Percentiles rank a stretch among this genome's conserved stretches.
Conservation (phyloP, 139 green algal genomes). For the Chlamydomonas sp. region DNA sequence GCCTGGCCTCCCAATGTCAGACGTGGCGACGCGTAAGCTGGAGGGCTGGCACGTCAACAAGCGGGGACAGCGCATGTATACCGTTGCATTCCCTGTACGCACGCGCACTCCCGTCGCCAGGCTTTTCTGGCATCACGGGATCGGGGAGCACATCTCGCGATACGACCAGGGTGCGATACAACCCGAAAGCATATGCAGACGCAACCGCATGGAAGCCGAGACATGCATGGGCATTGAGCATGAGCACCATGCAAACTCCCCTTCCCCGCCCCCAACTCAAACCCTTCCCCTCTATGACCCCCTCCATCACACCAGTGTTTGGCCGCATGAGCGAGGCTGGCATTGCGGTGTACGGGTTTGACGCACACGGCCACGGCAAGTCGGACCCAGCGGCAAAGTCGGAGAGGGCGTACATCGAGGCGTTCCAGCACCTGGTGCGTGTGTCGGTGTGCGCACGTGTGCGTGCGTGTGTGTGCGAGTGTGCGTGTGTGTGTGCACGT, state of each 20-base stretch:
- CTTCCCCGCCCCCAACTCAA: not conserved
- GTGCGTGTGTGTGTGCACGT: slow-evolving; percentile 96
- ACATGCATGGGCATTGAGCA: not conserved
- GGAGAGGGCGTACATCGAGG: not conserved
- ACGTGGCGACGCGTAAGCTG: no score
- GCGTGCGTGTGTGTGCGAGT: slow-evolving; percentile 77
- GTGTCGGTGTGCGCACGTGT: not conserved
- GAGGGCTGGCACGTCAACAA: no score
- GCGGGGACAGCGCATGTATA: slow-evolving; percentile 1
- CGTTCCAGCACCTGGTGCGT: slow-evolving; percentile 10
- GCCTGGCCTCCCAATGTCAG: no score
- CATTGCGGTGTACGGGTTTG: not conserved
- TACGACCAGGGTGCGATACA: slow-evolving; percentile 4
- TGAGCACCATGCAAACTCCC: not conserved
- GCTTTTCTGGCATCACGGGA: slow-evolving; percentile 8
- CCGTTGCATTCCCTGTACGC: no score
- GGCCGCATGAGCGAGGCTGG: not conserved
- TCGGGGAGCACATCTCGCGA: not conserved
- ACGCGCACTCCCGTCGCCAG: not conserved
- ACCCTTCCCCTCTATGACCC: not conserved
- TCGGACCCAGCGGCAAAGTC: not conserved
- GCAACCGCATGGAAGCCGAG: not conserved
- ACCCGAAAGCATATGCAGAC: not conserved
- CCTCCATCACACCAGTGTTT: slow-evolving; percentile 2
- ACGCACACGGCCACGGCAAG: slow-evolving; percentile 15